These are phyloP conservation scores for Ambrosiella cleistominuta DNA, from an alignment of 2,329 filamentous ascomycete species.

Conservation along the genomic window DNA sequence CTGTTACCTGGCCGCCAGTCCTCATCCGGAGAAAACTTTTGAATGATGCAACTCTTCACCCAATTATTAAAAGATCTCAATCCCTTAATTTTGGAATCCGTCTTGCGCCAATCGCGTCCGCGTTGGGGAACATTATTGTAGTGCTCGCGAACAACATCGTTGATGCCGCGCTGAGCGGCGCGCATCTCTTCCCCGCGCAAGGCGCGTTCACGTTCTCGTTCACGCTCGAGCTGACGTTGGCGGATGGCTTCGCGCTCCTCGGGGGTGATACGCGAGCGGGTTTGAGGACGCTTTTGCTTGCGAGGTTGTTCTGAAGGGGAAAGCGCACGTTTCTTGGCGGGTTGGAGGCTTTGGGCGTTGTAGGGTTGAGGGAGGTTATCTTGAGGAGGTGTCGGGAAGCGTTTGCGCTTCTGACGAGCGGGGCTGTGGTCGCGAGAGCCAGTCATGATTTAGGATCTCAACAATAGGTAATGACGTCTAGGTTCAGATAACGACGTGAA, in stretches of 20 bases:
- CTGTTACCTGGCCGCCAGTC: constrained; percentile 45
- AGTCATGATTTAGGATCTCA: constrained; percentile 1
- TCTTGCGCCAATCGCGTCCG: constrained; percentile 85
- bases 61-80: constrained; percentile 94
- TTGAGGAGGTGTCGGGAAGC: constrained; percentile 20
- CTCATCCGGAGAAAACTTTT: constrained; percentile 80
- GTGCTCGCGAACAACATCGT: constrained; percentile 79
- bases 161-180: constrained; percentile 35
- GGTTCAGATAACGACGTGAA: no score
- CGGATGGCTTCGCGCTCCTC: constrained; percentile 51
- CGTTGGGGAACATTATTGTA: constrained; percentile 93
- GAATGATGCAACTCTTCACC: constrained; percentile 94
- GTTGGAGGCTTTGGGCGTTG: constrained; percentile 39
- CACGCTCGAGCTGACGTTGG: constrained; percentile 41
- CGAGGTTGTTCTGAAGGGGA: constrained; percentile 40
- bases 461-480: neutral
- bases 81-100: constrained; percentile 87
- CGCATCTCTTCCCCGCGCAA: constrained; percentile 22
- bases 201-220: constrained; percentile 20
- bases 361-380: constrained; percentile 40
- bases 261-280: constrained; percentile 48
- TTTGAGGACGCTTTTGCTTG: constrained; percentile 51
- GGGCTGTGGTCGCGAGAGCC: neutral
- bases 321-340: constrained; percentile 39
- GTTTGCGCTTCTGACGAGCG: constrained; percentile 19